A percentile compares a stretch with the other conserved stretches of the same genome.
phyloP scores from a whole-genome alignment of 768 basidiomycete genomes.

The Xerocomellus dryophilus region DNA sequence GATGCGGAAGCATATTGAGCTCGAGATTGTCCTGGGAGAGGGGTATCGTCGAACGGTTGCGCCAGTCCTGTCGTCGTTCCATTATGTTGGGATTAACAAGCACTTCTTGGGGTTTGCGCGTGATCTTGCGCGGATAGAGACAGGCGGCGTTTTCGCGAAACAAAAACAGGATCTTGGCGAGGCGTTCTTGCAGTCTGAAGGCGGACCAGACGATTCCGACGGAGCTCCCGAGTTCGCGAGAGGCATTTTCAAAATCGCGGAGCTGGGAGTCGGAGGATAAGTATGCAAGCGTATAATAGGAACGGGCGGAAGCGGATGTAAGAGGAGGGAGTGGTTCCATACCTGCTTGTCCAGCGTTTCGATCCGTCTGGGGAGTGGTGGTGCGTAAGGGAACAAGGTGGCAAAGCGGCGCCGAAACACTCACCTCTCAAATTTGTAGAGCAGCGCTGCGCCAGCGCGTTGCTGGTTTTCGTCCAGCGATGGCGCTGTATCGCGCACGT shows the following conservation, averaged over 20 bases:
- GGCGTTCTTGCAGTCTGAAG: conserved; percentile 46
- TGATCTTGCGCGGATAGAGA: conserved; percentile 47
- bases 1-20: conserved; percentile 44
- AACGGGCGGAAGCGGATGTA: background rate
- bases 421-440: conserved; percentile 45
- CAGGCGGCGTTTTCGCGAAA: conserved; percentile 54
- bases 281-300: background rate
- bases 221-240: conserved; percentile 52
- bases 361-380: conserved; percentile 35
- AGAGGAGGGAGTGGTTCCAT: conserved; percentile 8
- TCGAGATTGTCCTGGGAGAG: conserved; percentile 39
- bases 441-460: conserved; percentile 41
- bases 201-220: conserved; percentile 54
- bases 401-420: conserved; percentile 3
- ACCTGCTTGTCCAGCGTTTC: conserved; percentile 47
- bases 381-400: background rate
- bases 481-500: conserved; percentile 26
- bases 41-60: conserved; percentile 36
- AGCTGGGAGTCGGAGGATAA: conserved; percentile 31
- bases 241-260: conserved; percentile 53
- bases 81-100: conserved; percentile 33
- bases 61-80: conserved; percentile 30
- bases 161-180: conserved; percentile 46
- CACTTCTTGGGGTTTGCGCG: conserved; percentile 34
- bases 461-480: conserved; percentile 48